Conservation (phyloP, 2,329 filamentous ascomycete species). For the Hymenotorrendiella dingleyae region DNA sequence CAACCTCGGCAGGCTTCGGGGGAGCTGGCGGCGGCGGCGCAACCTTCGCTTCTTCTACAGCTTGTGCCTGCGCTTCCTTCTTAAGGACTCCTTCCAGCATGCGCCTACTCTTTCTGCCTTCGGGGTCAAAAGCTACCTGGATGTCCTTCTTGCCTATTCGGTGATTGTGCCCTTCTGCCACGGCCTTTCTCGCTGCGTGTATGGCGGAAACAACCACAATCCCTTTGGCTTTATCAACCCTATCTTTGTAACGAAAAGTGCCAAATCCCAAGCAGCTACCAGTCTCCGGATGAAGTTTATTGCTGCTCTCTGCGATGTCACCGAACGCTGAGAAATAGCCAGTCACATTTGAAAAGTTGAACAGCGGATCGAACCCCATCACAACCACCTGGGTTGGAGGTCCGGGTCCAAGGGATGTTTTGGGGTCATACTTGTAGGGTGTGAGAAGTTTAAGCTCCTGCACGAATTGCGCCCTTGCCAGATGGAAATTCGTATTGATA, state of each 20-base stretch:
- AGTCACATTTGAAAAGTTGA: slow-evolving; percentile 70
- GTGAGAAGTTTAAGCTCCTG: slow-evolving; percentile 73
- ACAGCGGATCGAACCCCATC: slow-evolving; percentile 90
- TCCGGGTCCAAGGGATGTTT: slow-evolving; percentile 79
- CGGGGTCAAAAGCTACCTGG: slow-evolving; percentile 81
- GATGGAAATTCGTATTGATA: slow-evolving; percentile 63
- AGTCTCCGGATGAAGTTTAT: slow-evolving; percentile 91
- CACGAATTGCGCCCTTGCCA: slow-evolving; percentile 64
- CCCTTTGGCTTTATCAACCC: slow-evolving; percentile 32
- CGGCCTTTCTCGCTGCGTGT: slow-evolving; percentile 75
- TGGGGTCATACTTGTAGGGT: slow-evolving; percentile 74
- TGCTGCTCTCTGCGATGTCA: slow-evolving; percentile 84
- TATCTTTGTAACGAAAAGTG: slow-evolving; percentile 82
- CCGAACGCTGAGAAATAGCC: slow-evolving; percentile 75
- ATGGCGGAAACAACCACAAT: slow-evolving; percentile 57
- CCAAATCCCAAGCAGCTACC: slow-evolving; percentile 93
- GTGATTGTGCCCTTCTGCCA: slow-evolving; percentile 69
- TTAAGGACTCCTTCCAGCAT: slow-evolving; percentile 72
- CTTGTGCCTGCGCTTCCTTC: slow-evolving; percentile 43
- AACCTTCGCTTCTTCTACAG: slow-evolving; percentile 14
- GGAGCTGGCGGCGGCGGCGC: slow-evolving; percentile 25
- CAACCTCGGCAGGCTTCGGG: slow-evolving; percentile 33
- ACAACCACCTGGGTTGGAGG: slow-evolving; percentile 89
- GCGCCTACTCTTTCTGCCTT: slow-evolving; percentile 74
- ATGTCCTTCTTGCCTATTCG: slow-evolving; percentile 74